Evolutionary conservation across 2,329 filamentous ascomycete genomes (phyloP), one percentile per base, ranked within the genome.

Genomic region (Endoconidiophora laricicola): DNA sequence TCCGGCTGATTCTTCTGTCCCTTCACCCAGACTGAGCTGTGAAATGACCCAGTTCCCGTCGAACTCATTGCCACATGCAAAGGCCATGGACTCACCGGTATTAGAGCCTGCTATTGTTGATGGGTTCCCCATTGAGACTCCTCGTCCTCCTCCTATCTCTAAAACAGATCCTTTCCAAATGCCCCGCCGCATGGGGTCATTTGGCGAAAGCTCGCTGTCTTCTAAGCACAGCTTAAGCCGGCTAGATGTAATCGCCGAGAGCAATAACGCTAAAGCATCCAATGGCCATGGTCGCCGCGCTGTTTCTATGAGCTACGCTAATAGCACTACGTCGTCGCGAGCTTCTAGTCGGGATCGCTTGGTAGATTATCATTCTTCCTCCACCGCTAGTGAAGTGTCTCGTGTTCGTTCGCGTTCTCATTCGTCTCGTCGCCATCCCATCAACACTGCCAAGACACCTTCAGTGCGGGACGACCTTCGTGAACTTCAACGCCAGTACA

Each of bases 391-490:
- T 14, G 40, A 43, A 10, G 22, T 37, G 43, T 36, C 47, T 20
- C 43, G 42, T 23, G 40, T 26, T 16, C 51, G 51, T 10, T 46
- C 46, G 18, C 51, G 37, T 1, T 46, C 46, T 37, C 46, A 49
- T 18, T 33, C 47, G 48, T 61, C 62, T 40, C 66, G 66, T 33
- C 64, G 60, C n/a, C 67, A 70, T 9, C 58, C 76, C 36, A 65
- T 66, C 54, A 78, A 78, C 61, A 71, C 74, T 3, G 70, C 70
- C 48, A 71, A 66, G 52, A 72, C 67, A 2, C 69, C 72, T 2
- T 73, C 70, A 2, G 74, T 74, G 48, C 71, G 66, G 49, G 73
- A 76, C 51, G 75, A 79, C 55, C 61, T 78, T 24, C 62, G 68
- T 24, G 68, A 73, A 46, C 70, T 79, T 43, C 67, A 74, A 54